These are phyloP conservation scores for Citropsis articulata DNA, from an alignment of 345 rosid species.

Conservation along the genomic window DNA sequence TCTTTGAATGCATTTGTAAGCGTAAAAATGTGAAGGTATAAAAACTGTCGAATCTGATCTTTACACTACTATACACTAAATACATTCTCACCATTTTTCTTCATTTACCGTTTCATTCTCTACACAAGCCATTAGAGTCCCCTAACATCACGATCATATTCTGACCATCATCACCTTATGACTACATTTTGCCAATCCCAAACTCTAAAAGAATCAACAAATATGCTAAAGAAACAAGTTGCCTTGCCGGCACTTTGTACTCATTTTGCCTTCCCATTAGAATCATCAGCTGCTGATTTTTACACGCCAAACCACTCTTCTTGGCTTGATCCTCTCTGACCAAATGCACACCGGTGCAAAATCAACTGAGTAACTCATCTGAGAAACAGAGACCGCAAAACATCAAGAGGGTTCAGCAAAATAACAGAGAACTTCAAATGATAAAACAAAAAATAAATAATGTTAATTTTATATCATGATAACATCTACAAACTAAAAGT, in stretches of 20 bases:
- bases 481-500: not conserved
- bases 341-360: not conserved
- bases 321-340: not conserved
- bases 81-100: not conserved
- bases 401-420: not conserved
- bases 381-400: conserved; percentile 16
- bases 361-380: conserved; percentile 16
- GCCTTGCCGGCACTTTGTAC: not conserved
- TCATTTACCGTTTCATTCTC: not conserved
- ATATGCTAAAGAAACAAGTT: not conserved
- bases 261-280: not conserved
- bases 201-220: not conserved
- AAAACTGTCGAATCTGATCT: conserved; percentile 3
- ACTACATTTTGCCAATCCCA: not conserved
- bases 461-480: not conserved
- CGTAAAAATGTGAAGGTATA: not conserved
- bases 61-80: conserved; percentile 19
- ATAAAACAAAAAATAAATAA: not conserved
- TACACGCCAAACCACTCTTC: not conserved
- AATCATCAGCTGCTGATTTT: conserved; percentile 14
- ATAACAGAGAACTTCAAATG: not conserved
- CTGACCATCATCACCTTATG: not conserved
- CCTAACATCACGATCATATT: not conserved
- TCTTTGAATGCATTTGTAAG: not conserved
- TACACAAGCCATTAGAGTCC: not conserved